Percentiles rank a stretch among this genome's conserved stretches.
Evolutionary conservation across 2,329 filamentous ascomycete genomes (phyloP).

Genomic region (Cytospora chrysosperma): DNA sequence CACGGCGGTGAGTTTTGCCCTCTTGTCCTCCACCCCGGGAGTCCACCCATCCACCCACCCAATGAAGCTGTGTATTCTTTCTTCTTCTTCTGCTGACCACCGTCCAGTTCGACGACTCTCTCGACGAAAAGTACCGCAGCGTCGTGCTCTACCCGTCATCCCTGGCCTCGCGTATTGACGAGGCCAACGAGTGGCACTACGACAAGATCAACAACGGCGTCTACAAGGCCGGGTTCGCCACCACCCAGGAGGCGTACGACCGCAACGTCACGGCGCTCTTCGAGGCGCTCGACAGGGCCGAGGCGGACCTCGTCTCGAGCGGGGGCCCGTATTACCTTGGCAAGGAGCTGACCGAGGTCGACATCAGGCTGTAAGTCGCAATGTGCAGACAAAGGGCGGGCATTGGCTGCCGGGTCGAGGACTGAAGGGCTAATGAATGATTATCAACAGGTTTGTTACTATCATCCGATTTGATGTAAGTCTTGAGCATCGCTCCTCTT

Average conservation of each 20-base stretch:
- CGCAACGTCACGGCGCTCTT: constrained; percentile 71
- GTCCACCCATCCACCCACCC: no score
- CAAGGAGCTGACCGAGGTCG: constrained; percentile 72
- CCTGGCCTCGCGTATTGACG: constrained; percentile 70
- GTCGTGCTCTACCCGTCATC: constrained; percentile 67
- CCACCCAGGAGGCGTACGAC: constrained; percentile 79
- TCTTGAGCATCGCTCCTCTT: constrained; percentile 3
- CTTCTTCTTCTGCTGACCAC: no score
- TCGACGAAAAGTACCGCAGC: constrained; percentile 58
- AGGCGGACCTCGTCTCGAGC: constrained; percentile 59
- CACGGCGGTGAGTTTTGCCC: constrained; percentile 53
- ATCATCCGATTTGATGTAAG: constrained; percentile 68
- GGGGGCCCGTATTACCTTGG: constrained; percentile 74
- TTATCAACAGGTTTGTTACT: constrained; percentile 57
- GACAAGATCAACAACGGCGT: constrained; percentile 69
- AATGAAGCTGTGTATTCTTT: no score
- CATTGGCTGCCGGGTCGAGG: background rate
- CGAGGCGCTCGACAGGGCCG: constrained; percentile 71
- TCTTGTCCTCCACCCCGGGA: no score
- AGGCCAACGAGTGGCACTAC: constrained; percentile 79
- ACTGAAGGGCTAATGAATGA: background rate
- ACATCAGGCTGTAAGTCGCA: constrained; percentile 63
- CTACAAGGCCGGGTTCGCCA: constrained; percentile 80
- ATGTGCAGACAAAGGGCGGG: background rate
- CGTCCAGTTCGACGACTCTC: constrained; percentile 65